Base-by-base conservation (phyloP, 257 asterid species). In the Ballota nigra region DNA sequence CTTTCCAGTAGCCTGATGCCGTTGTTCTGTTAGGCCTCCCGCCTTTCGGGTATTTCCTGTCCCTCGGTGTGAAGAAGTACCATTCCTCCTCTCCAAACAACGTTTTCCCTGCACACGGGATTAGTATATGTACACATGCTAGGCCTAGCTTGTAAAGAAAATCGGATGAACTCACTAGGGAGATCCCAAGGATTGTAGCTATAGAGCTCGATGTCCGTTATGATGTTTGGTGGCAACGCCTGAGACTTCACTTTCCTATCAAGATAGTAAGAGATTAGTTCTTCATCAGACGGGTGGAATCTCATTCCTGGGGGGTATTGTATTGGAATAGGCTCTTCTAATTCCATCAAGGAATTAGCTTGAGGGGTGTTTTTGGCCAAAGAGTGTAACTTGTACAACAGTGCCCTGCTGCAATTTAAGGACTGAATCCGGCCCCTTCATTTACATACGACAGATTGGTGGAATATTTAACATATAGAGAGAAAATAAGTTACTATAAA, bases 201-300 rank as follows among this genome's bases (percentile, higher is more conserved):
- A 13, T 87, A 87, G 12, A 89, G 88, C 73, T 85, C 79, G 24
- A 89, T 77, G 28, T 86, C 91, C 2, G 87, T 83, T 47, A 89
- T 82, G 24, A 89, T 65, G 24, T 78, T 56, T 3, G 86, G 77
- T 2, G 91, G 89, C 22, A 89, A 69, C 2, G 87, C 84, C 38
- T 74, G 83, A 16, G 76, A 85, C 29, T 85, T 86, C 11, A 84
- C 73, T 59, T 84, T 88, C 78, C 84, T 84, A 0, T 68, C 68
- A 45, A 88, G 82, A 76, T 86, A 88, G 67, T 74, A 68, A 4
- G 80, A 74, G 68, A 88, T 81, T 4, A 88, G 83, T 41, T 88
- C 92, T 72, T 84, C 86, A 58, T 88, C 96, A 0, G 96, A 84
- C 7, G 96, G 92, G 38, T 82, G 86, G 23, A 88, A 88, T 80